Percentiles rank a stretch among this genome's conserved stretches.
These are phyloP conservation scores for Elymus sibiricus DNA, from an alignment of 176 grass and related monocot species.

Conservation along the genomic window DNA sequence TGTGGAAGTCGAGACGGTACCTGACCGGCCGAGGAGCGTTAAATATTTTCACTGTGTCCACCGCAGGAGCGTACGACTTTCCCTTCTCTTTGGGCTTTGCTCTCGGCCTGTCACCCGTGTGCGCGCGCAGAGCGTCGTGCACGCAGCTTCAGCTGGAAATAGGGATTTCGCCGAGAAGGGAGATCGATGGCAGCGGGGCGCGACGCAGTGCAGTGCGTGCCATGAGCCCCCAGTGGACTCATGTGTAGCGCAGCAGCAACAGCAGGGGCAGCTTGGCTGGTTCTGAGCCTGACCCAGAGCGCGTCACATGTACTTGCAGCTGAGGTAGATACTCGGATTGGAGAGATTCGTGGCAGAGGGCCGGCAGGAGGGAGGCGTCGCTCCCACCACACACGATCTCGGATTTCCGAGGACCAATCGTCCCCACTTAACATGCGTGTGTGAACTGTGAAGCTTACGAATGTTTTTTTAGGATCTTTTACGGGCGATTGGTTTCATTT, in stretches of 20 bases:
- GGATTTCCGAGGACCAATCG: no score
- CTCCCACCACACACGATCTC: no score
- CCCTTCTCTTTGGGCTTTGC: neutral
- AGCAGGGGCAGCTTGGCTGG: constrained; percentile 1
- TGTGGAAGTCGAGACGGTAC: neutral
- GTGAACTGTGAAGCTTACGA: neutral
- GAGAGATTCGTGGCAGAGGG: neutral
- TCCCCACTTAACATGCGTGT: neutral
- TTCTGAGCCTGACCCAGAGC: neutral
- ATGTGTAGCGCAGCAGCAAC: neutral
- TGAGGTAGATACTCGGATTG: neutral
- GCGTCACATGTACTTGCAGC: constrained; percentile 14
- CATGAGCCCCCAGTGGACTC: neutral
- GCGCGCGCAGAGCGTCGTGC: neutral
- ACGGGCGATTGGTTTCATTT: neutral
- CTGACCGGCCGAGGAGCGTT: neutral
- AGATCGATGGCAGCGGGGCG: neutral
- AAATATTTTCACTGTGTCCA: neutral
- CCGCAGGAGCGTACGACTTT: neutral
- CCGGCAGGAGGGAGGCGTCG: no score
- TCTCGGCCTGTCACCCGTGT: neutral
- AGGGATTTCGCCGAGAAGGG: neutral
- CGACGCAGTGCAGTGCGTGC: neutral
- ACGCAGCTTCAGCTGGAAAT: neutral
- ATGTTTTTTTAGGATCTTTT: neutral